Percentiles rank a stretch among this genome's conserved stretches.
phyloP scores from a whole-genome alignment of 306 rosid species.

The Dalbergia oliveri region DNA sequence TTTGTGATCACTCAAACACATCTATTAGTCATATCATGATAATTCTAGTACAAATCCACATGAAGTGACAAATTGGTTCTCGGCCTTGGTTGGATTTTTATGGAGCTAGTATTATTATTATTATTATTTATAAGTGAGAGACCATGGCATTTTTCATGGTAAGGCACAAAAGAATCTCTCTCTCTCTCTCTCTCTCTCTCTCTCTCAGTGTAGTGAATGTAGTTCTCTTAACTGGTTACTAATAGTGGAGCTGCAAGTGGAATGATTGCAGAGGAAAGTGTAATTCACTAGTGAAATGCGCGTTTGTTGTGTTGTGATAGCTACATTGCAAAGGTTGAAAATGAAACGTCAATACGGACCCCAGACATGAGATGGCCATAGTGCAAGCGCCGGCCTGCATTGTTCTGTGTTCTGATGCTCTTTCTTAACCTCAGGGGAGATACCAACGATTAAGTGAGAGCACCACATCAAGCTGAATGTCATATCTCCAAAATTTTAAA shows the following conservation, averaged over 20 bases:
- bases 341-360: neutral
- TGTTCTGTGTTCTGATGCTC: constrained; percentile 17
- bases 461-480: no score
- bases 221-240: constrained; percentile 13
- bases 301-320: constrained; percentile 11
- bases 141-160: neutral
- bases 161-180: constrained; percentile 8
- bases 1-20: neutral
- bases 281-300: constrained; percentile 6
- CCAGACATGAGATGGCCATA: neutral
- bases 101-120: neutral
- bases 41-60: constrained; percentile 32
- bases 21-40: neutral
- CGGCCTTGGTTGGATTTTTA: constrained; percentile 19
- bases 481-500: no score
- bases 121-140: neutral
- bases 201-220: neutral
- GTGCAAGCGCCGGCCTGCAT: constrained; percentile 1
- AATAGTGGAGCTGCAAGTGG: constrained; percentile 6
- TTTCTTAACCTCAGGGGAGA: no score
- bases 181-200: neutral
- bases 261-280: constrained; percentile 19
- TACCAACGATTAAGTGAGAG: no score
- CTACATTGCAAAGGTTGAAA: constrained; percentile 36
- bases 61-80: constrained; percentile 32